Evolutionary conservation across 164 flowering plant genomes (phyloP).

Genomic region (Santalum album): DNA sequence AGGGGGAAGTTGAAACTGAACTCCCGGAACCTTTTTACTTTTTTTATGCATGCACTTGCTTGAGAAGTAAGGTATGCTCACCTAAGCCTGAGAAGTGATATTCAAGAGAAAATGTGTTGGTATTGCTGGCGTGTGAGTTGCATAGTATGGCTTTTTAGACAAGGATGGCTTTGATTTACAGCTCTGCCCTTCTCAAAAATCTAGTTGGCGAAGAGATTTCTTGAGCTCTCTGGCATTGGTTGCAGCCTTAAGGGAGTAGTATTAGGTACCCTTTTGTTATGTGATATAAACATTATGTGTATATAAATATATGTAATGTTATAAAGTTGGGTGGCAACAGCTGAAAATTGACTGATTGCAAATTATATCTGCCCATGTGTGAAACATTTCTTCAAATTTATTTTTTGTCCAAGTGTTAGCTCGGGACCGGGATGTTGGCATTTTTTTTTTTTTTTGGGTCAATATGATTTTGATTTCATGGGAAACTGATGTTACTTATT

Average conservation of each 20-base stretch:
- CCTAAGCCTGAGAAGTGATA: constrained; percentile 12
- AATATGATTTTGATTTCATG: neutral
- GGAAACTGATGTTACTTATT: neutral
- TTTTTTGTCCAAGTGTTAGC: constrained; percentile 1
- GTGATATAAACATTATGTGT: no score
- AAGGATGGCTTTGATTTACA: constrained; percentile 11
- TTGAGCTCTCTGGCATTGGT: constrained; percentile 10
- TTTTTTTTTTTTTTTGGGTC: neutral
- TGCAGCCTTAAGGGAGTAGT: constrained; percentile 8
- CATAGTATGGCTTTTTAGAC: neutral
- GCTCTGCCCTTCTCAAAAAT: neutral
- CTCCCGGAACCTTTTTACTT: neutral
- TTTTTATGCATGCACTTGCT: constrained; percentile 12
- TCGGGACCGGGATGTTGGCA: neutral
- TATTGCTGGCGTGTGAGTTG: neutral
- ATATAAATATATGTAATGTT: no score
- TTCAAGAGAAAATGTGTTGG: constrained; percentile 4
- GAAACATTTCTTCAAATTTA: neutral
- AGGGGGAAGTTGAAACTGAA: constrained; percentile 6
- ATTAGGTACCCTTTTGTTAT: neutral
- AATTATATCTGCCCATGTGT: constrained; percentile 10
- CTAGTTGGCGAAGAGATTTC: constrained; percentile 7
- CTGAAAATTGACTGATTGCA: constrained; percentile 13
- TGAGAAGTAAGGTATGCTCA: constrained; percentile 17
- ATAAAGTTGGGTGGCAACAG: no score